phyloP scores from a whole-genome alignment of 2,329 filamentous ascomycete species.

The Ophiostoma angusticollis region DNA sequence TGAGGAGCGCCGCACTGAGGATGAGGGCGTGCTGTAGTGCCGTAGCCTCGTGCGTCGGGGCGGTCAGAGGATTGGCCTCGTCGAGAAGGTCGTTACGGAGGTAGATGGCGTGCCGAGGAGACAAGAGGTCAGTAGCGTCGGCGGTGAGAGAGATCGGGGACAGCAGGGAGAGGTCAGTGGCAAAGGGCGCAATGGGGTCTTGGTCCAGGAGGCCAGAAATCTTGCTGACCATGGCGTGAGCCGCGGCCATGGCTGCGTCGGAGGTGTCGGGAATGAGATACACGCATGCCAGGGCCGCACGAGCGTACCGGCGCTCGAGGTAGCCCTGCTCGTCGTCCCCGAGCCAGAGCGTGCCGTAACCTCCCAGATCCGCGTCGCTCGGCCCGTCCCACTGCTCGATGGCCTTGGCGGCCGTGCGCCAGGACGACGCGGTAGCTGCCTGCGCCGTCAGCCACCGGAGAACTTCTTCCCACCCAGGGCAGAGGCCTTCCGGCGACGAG shows the following conservation, averaged over 20 bases:
- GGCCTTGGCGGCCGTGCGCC: conserved; percentile 48
- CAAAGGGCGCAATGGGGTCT: conserved; percentile 40
- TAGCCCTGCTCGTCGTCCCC: conserved; percentile 46
- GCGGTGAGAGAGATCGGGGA: conserved; percentile 23
- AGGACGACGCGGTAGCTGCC: conserved; percentile 39
- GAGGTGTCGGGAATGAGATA: conserved; percentile 53
- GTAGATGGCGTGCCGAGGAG: conserved; percentile 28
- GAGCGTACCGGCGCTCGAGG: conserved; percentile 52
- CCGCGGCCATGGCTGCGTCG: conserved; percentile 42
- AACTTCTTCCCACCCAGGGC: conserved; percentile 55
- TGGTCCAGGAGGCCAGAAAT: conserved; percentile 48
- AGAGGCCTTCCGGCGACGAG: conserved; percentile 19
- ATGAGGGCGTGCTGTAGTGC: conserved; percentile 50
- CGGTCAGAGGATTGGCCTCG: conserved; percentile 51
- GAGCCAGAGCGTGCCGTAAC: conserved; percentile 42
- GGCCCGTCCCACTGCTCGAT: conserved; percentile 65
- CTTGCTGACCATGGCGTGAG: conserved; percentile 47
- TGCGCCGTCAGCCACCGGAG: conserved; percentile 54
- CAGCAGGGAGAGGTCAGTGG: conserved; percentile 33
- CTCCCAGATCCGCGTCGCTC: conserved; percentile 54
- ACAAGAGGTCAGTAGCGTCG: conserved; percentile 22
- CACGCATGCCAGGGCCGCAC: conserved; percentile 52
- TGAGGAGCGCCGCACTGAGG: conserved; percentile 45
- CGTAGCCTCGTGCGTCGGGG: conserved; percentile 41
- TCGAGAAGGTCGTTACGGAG: conserved; percentile 43